Percentiles rank a stretch among this genome's conserved stretches.
Evolutionary conservation across 352 stramenopile species (phyloP).

Genomic region (Phytopythium montanum): DNA sequence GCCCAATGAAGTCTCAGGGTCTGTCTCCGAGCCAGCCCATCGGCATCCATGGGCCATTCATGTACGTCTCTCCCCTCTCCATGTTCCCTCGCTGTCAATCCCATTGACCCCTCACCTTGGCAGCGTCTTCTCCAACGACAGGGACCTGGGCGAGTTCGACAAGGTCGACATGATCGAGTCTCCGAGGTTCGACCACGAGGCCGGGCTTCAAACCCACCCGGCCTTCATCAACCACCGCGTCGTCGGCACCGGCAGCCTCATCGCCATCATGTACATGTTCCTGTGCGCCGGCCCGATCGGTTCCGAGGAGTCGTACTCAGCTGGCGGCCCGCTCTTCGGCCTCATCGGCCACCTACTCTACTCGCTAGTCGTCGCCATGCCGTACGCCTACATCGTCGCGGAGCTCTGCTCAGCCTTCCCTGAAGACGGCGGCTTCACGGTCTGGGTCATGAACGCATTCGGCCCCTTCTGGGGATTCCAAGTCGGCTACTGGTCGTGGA

Average conservation of each 20-base stretch:
- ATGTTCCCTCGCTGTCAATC: background rate
- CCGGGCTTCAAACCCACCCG: background rate
- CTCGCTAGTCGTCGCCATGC: slow-evolving; percentile 83
- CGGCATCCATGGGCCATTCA: slow-evolving; percentile 1
- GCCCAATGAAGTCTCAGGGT: slow-evolving; percentile 5
- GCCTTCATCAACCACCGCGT: slow-evolving; percentile 26
- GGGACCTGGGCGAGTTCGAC: slow-evolving; percentile 23
- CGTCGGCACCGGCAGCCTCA: slow-evolving; percentile 20
- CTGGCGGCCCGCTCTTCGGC: slow-evolving; percentile 46
- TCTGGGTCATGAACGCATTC: slow-evolving; percentile 91
- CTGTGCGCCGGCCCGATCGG: slow-evolving; percentile 30
- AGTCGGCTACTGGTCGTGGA: slow-evolving; percentile 75
- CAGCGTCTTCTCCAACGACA: slow-evolving; percentile 8
- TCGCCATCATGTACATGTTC: slow-evolving; percentile 34
- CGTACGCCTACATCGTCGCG: slow-evolving; percentile 89
- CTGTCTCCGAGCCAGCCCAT: slow-evolving; percentile 2
- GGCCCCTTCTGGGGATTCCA: slow-evolving; percentile 82
- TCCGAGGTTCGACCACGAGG: slow-evolving; percentile 19
- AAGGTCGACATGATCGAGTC: slow-evolving; percentile 32
- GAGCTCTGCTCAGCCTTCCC: slow-evolving; percentile 90
- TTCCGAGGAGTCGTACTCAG: slow-evolving; percentile 25
- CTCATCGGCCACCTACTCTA: slow-evolving; percentile 85
- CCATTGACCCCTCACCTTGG: slow-evolving; percentile 4
- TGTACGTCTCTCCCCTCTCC: background rate
- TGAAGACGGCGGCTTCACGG: slow-evolving; percentile 77